Conservation (phyloP, 768 basidiomycete genomes). For the Krasilnikovozyma curviuscula region DNA sequence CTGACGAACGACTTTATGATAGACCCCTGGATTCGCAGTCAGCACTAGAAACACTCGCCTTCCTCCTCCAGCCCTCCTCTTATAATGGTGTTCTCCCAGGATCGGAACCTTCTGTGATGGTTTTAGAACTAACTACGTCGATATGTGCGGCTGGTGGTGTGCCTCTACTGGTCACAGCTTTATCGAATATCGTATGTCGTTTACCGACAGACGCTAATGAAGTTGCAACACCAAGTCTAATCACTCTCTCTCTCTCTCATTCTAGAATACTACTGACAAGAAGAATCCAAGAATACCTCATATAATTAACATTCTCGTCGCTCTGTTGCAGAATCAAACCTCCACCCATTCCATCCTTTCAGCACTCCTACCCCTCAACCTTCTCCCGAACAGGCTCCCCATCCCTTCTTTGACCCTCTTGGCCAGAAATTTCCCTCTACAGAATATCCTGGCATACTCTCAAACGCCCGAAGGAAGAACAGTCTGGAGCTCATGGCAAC, state of each 20-base stretch:
- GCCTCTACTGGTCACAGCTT: neutral
- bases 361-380: slow-evolving; percentile 48
- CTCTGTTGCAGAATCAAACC: slow-evolving; percentile 29
- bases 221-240: neutral
- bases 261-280: slow-evolving; percentile 43
- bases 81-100: no score
- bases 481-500: neutral
- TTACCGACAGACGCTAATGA: neutral
- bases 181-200: neutral
- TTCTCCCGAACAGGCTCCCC: slow-evolving; percentile 54
- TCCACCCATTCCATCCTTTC: slow-evolving; percentile 28
- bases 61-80: slow-evolving; percentile 3
- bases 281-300: slow-evolving; percentile 35
- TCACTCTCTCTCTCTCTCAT: neutral
- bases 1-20: neutral
- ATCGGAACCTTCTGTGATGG: neutral
- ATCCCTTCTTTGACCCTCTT: slow-evolving; percentile 40
- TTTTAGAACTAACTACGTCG: neutral
- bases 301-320: slow-evolving; percentile 24
- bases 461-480: neutral
- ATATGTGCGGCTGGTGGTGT: neutral
- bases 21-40: neutral
- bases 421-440: slow-evolving; percentile 43
- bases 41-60: neutral
- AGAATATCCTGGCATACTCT: slow-evolving; percentile 20